These are phyloP conservation scores for Articulospora tetracladia DNA, from an alignment of 495 filamentous ascomycete genomes.

Conservation along the genomic window DNA sequence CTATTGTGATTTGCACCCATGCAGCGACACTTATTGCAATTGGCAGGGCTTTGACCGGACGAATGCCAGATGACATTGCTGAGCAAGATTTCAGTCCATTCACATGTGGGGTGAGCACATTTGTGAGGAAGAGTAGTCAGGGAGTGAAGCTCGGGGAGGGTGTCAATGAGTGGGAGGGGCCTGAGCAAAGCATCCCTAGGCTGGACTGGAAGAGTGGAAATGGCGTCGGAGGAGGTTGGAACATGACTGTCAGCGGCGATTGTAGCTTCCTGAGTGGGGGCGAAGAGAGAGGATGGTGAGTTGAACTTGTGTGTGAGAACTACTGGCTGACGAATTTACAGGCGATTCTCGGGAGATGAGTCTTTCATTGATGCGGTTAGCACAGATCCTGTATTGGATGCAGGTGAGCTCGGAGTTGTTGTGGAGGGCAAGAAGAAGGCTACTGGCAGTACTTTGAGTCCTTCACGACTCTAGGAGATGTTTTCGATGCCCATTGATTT, in stretches of 20 bases:
- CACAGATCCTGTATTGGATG: constrained; percentile 20
- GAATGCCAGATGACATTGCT: constrained; percentile 62
- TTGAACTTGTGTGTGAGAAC: constrained; percentile 14
- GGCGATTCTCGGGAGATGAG: constrained; percentile 76
- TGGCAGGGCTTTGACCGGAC: constrained; percentile 73
- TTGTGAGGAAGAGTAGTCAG: constrained; percentile 28
- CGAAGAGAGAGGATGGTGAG: constrained; percentile 87
- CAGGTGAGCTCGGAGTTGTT: constrained; percentile 32
- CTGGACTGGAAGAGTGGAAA: constrained; percentile 55
- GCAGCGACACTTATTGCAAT: constrained; percentile 84
- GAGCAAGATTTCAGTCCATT: constrained; percentile 82
- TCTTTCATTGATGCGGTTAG: constrained; percentile 45
- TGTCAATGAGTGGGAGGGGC: constrained; percentile 28
- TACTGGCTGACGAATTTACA: constrained; percentile 27
- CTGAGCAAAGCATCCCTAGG: constrained; percentile 37
- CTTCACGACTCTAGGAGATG: constrained; percentile 1
- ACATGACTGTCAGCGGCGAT: constrained; percentile 73
- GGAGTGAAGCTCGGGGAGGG: constrained; percentile 18
- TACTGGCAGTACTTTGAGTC: neutral
- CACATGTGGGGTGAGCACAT: constrained; percentile 72
- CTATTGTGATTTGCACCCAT: constrained; percentile 84
- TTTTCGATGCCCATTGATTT: neutral
- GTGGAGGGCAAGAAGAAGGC: constrained; percentile 24
- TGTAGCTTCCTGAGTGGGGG: constrained; percentile 74
- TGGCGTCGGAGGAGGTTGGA: constrained; percentile 81